Base-by-base conservation (phyloP, 1,139 yeast genomes). In the Protomyces inundatus region DNA sequence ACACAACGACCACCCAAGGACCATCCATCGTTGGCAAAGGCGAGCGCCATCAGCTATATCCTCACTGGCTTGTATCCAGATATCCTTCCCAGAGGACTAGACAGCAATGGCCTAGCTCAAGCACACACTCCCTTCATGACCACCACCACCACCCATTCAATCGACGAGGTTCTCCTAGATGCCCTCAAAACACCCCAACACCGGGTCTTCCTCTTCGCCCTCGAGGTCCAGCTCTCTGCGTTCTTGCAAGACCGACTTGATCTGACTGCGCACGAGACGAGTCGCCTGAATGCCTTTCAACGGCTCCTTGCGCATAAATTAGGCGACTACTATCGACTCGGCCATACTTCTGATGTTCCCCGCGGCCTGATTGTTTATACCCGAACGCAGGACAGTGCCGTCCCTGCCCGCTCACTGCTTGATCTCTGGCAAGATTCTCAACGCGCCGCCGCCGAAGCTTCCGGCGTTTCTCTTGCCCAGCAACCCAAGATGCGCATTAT, bases 251-350 rank as follows among this genome's bases (percentile, higher is more conserved):
- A 14, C 5, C 16, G 23, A 10, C 48, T 42, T 30, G 48, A 42
- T 30, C 16, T 42, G 48, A 23, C 48, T 12, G 53, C 40, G 9
- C 51, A 55, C 36, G 61, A 55, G 45, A 45, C 55, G 48, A 50
- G 40, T 4, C 40, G 55, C 12, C 45, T 50, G 36, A 61, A 55
- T 30, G 32, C 50, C n/a, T 55, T 55, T 35, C 64, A 61, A 14
- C 51, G 64, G 6, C 64, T 61, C 9, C 39, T 61, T 48, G 64
- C 64, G 7, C 64, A 61, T 39, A 55, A 54, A 45, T 39, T 55
- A 4, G 64, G 61, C 32, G 64, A 61, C 16, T 61, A 54, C 34
- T 61, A 55, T 42, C 45, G 16, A 32, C 54, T 61, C 23, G 39
- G 50, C 10, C 64, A 61, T 51, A 55, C 55, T 23, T 33, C 45